Percentiles rank a stretch among this genome's conserved stretches.
Evolutionary conservation across 164 flowering plant genomes (phyloP).

Genomic region (Vitis labrusca): DNA sequence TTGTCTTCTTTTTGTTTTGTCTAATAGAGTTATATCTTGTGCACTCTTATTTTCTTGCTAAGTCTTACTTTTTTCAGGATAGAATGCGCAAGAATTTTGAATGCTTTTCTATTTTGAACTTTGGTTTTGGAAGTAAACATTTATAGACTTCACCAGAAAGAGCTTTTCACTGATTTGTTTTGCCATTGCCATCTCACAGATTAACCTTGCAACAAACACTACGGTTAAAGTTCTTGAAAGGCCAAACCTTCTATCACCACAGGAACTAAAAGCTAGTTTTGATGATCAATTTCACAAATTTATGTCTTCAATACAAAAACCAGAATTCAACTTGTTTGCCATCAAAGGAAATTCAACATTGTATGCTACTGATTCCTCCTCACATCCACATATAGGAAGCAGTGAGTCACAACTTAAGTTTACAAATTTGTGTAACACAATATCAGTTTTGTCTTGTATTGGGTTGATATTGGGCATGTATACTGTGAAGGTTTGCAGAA

Average conservation of each 20-base stretch:
- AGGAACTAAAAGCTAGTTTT: conserved; percentile 26
- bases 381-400: not conserved
- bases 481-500: too few species aligned
- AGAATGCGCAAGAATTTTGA: too few species aligned
- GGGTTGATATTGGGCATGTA: too few species aligned
- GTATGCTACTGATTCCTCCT: not conserved
- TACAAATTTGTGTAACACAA: too few species aligned
- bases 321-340: conserved; percentile 10
- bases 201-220: conserved; percentile 29
- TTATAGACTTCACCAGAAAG: too few species aligned
- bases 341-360: conserved; percentile 5
- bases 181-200: conserved; percentile 17
- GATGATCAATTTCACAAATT: conserved; percentile 24
- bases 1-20: too few species aligned
- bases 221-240: conserved; percentile 28
- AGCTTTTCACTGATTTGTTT: not conserved
- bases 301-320: conserved; percentile 17
- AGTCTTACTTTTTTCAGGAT: too few species aligned
- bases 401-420: conserved; percentile 1
- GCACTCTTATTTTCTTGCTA: too few species aligned
- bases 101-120: not conserved
- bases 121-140: not conserved
- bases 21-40: too few species aligned
- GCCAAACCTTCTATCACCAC: conserved; percentile 32
- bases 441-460: too few species aligned